These are phyloP conservation scores for Debaryomyces robertsiae DNA, from an alignment of 1,139 yeast species.

Conservation along the genomic window DNA sequence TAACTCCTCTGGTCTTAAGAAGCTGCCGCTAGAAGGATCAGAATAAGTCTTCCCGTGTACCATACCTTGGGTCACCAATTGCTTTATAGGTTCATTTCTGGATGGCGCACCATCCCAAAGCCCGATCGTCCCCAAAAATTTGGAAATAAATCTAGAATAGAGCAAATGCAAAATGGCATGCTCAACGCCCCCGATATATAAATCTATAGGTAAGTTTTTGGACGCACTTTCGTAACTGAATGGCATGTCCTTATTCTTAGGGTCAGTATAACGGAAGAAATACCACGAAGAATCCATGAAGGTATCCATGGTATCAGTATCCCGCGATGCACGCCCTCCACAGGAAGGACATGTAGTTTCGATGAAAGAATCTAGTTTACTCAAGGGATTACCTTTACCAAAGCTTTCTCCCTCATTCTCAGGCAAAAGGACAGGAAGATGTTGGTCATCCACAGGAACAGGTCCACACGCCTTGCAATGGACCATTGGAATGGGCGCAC, in stretches of 20 bases:
- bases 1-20: conserved; percentile 73
- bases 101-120: conserved; percentile 46
- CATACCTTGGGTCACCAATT: conserved; percentile 93
- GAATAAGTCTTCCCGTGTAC: conserved; percentile 87
- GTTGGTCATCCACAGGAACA: conserved; percentile 84
- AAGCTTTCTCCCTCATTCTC: conserved; percentile 40
- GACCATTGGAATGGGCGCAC: conserved; percentile 94
- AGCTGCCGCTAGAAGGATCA: conserved; percentile 72
- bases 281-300: conserved; percentile 99
- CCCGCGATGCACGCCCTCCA: conserved; percentile 73
- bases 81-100: conserved; percentile 77
- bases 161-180: conserved; percentile 92
- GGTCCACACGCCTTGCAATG: conserved; percentile 86
- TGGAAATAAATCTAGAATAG: conserved; percentile 81
- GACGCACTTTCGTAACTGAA: conserved; percentile 58
- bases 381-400: conserved; percentile 73
- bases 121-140: conserved; percentile 67
- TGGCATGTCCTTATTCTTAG: conserved; percentile 57
- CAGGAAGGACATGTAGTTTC: conserved; percentile 82
- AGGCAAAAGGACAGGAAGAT: conserved; percentile 83
- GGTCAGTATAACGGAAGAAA: conserved; percentile 79
- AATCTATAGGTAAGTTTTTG: conserved; percentile 75
- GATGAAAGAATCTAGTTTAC: conserved; percentile 67
- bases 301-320: conserved; percentile 98
- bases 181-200: conserved; percentile 93